Percentiles rank a stretch among this genome's conserved stretches.
phyloP scores from a whole-genome alignment of 2,329 filamentous ascomycete genomes.

The Penicillium expansum region DNA sequence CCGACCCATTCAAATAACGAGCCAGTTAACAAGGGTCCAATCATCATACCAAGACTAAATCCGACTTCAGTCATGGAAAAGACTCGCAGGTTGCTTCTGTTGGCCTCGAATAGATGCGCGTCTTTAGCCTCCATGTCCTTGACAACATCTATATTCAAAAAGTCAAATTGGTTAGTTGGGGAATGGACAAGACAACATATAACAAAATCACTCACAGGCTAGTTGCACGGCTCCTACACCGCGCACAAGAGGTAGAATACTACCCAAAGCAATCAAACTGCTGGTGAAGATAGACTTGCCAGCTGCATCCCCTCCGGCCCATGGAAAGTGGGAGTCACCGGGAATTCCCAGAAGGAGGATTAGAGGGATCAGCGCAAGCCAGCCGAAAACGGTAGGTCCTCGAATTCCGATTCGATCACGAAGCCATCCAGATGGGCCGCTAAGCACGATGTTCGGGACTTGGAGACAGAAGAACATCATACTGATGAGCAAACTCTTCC shows the following conservation, averaged over 20 bases:
- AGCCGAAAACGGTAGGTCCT: slow-evolving; percentile 22
- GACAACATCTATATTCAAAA: slow-evolving; percentile 14
- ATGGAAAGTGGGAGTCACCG: slow-evolving; percentile 24
- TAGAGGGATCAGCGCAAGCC: slow-evolving; percentile 16
- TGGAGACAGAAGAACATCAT: slow-evolving; percentile 58
- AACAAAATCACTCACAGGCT: slow-evolving; percentile 20
- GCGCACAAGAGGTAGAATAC: slow-evolving; percentile 20
- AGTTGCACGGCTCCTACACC: slow-evolving; percentile 29
- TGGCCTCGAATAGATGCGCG: slow-evolving; percentile 25
- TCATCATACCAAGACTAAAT: slow-evolving; percentile 24
- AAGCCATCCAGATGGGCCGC: slow-evolving; percentile 57
- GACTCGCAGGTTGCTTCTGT: slow-evolving; percentile 25
- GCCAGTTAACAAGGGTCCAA: slow-evolving; percentile 25
- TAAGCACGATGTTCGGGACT: slow-evolving; percentile 55
- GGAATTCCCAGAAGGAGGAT: slow-evolving; percentile 28
- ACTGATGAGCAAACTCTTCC: slow-evolving; percentile 55
- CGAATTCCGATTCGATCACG: slow-evolving; percentile 26
- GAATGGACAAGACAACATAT: background rate
- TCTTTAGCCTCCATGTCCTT: slow-evolving; percentile 20
- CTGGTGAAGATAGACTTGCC: slow-evolving; percentile 24
- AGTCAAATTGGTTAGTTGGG: background rate
- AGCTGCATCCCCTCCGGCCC: slow-evolving; percentile 19
- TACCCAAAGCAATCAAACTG: slow-evolving; percentile 19
- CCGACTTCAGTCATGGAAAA: slow-evolving; percentile 23
- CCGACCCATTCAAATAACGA: slow-evolving; percentile 17